Evolutionary conservation across 371 early-diverging fungal species (phyloP).

Genomic region (Chytridium lagenaria): DNA sequence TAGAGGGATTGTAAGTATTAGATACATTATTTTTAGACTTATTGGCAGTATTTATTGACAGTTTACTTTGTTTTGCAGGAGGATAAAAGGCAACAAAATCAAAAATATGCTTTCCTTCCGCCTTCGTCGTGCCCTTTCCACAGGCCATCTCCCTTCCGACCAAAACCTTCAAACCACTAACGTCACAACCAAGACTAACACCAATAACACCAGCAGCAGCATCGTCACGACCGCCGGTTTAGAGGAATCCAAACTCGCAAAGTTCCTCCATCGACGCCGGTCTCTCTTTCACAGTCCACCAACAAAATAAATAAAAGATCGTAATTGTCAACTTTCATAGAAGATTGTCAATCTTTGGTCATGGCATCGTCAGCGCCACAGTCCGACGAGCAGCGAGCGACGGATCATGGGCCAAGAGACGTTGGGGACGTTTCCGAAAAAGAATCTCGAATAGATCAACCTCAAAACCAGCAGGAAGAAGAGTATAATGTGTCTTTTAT

Average conservation of each 20-base stretch:
- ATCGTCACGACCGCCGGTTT: too few relatives aligned
- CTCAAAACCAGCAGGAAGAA: neutral
- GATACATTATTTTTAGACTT: neutral
- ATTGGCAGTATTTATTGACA: neutral
- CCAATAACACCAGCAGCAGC: too few relatives aligned
- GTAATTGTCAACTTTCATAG: too few relatives aligned
- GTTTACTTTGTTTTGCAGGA: neutral
- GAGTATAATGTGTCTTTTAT: neutral
- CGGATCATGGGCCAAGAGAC: too few relatives aligned
- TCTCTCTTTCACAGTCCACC: too few relatives aligned
- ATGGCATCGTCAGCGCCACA: too few relatives aligned
- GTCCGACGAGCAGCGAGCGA: too few relatives aligned
- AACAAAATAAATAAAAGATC: too few relatives aligned
- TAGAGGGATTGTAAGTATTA: neutral
- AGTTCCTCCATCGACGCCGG: too few relatives aligned
- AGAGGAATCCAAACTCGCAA: too few relatives aligned
- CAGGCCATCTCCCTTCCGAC: neutral
- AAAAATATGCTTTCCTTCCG: neutral
- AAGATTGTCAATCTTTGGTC: too few relatives aligned
- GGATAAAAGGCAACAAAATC: neutral
- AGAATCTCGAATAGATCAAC: neutral
- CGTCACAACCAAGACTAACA: too few relatives aligned
- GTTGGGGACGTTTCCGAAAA: neutral
- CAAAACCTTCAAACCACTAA: neutral
- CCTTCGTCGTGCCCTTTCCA: neutral